Base-by-base conservation (phyloP, 1,284 basidiomycete species). In the Ceratobasidium theobromae region DNA sequence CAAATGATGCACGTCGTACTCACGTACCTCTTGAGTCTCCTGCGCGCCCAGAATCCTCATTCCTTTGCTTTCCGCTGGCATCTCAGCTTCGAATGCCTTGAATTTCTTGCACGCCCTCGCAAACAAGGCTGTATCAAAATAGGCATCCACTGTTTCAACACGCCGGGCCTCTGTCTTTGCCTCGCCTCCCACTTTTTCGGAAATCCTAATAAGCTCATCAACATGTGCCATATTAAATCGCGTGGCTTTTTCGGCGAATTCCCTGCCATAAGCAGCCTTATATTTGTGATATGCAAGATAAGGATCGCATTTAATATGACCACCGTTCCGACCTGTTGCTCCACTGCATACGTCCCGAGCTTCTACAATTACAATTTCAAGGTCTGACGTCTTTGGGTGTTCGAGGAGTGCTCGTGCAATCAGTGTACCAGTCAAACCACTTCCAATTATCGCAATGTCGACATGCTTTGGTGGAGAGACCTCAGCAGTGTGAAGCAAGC, bases 271-370 rank as follows among this genome's bases (percentile, higher is more conserved):
- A 16, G 18, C 28, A n/a, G 27, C 23, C 30, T 53, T 46, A 28
- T 35, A 27, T 28, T 53, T 48, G 40, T 52, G 57, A 23, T 45
- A 53, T n/a, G 41, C 35, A 1, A 52, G 48, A 33, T 67, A 35
- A 18, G 46, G 51, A 32, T 62, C 66, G 40, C 57, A 67, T 40
- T 67, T 67, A 27, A 87, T 81, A 71, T 89, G 88, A 0, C 87
- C 87, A 1, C 88, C 87, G 68, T 89, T 89, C 68, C 87, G 80
- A 45, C 81, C 87, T 0, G 86, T 88, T 12, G 87, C 88, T 4
- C 87, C 88, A 0, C 85, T 86, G 70, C 88, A 89, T 0, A 79
- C 78, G 6, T 85, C 85, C 67, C 87, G 77, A 4, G 87, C 88
- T 66, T 89, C 87, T 12, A 89, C 78, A 81, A 89, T 85, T 8